phyloP scores from a whole-genome alignment of 2,329 filamentous ascomycete species.

The Plectosphaerella cucumerina region DNA sequence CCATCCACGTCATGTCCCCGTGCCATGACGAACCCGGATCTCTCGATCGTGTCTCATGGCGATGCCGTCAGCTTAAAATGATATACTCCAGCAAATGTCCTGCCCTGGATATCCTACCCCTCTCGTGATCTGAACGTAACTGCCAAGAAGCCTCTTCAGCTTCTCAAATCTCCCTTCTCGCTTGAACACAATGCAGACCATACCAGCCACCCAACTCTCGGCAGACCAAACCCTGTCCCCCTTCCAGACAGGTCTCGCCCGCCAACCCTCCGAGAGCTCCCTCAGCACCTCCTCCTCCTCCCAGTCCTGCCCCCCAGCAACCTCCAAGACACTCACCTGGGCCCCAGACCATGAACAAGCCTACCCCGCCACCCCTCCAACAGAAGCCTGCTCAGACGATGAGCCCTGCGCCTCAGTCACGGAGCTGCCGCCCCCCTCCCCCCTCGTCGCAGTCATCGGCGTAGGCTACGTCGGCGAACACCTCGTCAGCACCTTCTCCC shows the following conservation, averaged over 20 bases:
- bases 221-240: too few species aligned
- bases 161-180: too few species aligned
- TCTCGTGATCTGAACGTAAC: too few species aligned
- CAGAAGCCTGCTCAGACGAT: conserved; percentile 13
- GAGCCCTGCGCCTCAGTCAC: conserved; percentile 8
- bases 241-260: too few species aligned
- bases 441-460: conserved; percentile 43
- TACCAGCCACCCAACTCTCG: too few species aligned
- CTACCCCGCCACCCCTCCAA: conserved; percentile 13
- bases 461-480: conserved; percentile 50
- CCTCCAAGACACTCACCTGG: conserved; percentile 7
- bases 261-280: not conserved
- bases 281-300: not conserved
- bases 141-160: too few species aligned
- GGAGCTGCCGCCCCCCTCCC: not conserved
- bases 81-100: too few species aligned
- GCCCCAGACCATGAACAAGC: conserved; percentile 7
- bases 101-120: too few species aligned
- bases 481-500: conserved; percentile 39
- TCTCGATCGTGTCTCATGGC: too few species aligned
- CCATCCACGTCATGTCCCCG: not conserved
- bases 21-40: not conserved
- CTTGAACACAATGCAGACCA: too few species aligned
- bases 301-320: conserved; percentile 5
- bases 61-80: too few species aligned